Evolutionary conservation across 176 grass and related monocot genomes (phyloP).

Genomic region (Pontederia crassipes): DNA sequence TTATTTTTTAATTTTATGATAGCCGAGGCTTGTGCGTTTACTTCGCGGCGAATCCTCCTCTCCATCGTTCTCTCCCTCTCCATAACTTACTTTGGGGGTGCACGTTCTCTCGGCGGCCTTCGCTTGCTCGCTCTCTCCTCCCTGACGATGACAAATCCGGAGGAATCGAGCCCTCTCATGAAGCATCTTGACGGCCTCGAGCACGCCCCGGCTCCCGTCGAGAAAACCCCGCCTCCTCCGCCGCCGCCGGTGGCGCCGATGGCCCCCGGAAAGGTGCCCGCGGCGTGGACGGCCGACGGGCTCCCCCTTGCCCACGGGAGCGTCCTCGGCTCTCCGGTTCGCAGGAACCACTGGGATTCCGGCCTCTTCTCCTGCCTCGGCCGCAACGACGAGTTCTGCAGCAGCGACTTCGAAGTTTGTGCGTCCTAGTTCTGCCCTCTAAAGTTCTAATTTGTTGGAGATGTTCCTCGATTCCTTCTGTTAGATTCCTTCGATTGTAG

Average conservation of each 20-base stretch:
- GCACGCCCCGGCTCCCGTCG: background rate
- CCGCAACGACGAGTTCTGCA: constrained; percentile 76
- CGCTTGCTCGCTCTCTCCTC: constrained; percentile 18
- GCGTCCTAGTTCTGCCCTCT: constrained; percentile 22
- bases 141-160: constrained; percentile 2
- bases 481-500: background rate
- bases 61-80: no score
- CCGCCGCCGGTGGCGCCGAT: constrained; percentile 2
- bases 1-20: no score
- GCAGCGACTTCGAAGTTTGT: constrained; percentile 99
- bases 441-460: background rate
- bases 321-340: constrained; percentile 53
- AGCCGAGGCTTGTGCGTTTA: no score
- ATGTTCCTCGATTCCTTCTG: background rate
- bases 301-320: constrained; percentile 28
- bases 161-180: constrained; percentile 17
- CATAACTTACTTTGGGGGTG: no score
- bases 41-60: no score
- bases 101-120: no score
- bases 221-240: constrained; percentile 2
- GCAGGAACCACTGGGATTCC: constrained; percentile 59
- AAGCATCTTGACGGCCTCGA: constrained; percentile 2
- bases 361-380: constrained; percentile 69
- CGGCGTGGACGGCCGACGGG: constrained; percentile 30
- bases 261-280: constrained; percentile 12